Evolutionary conservation across 306 rosid species (phyloP).

Genomic region (Pterocarpus santalinus): DNA sequence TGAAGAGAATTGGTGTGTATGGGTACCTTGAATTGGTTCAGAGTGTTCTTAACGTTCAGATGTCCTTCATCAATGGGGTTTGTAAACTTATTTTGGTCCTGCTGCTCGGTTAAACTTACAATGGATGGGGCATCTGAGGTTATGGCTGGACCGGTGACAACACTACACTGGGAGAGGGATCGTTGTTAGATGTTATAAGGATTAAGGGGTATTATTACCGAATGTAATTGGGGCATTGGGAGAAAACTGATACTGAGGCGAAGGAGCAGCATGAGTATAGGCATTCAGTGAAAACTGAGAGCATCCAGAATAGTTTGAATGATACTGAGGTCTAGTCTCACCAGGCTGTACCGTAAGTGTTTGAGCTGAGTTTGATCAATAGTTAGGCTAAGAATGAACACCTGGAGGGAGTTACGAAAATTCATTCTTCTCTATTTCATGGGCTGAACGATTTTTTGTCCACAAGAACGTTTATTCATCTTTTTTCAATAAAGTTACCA

Average conservation of each 20-base stretch:
- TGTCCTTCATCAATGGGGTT: constrained; percentile 31
- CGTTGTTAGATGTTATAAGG: no score
- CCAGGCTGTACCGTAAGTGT: constrained; percentile 39
- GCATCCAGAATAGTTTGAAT: constrained; percentile 30
- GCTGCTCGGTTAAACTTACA: constrained; percentile 16
- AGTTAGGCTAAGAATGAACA: constrained; percentile 55
- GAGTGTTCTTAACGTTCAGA: constrained; percentile 26
- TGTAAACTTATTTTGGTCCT: constrained; percentile 9
- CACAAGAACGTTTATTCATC: no score
- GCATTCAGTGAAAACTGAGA: constrained; percentile 14
- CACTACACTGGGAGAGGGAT: constrained; percentile 31
- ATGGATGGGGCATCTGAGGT: background rate
- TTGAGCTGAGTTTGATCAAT: constrained; percentile 39
- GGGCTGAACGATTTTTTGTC: no score
- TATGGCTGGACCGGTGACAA: constrained; percentile 24
- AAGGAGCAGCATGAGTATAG: no score
- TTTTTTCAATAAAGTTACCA: no score
- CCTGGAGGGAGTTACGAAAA: constrained; percentile 59
- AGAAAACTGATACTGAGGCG: no score
- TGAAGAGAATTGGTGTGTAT: no score
- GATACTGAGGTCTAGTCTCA: constrained; percentile 34
- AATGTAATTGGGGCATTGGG: no score
- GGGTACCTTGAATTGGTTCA: constrained; percentile 5
- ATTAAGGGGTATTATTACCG: no score
- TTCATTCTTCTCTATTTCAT: no score